Evolutionary conservation across 495 filamentous ascomycete species (phyloP).

Genomic region (Thermothielavioides terrestris): DNA sequence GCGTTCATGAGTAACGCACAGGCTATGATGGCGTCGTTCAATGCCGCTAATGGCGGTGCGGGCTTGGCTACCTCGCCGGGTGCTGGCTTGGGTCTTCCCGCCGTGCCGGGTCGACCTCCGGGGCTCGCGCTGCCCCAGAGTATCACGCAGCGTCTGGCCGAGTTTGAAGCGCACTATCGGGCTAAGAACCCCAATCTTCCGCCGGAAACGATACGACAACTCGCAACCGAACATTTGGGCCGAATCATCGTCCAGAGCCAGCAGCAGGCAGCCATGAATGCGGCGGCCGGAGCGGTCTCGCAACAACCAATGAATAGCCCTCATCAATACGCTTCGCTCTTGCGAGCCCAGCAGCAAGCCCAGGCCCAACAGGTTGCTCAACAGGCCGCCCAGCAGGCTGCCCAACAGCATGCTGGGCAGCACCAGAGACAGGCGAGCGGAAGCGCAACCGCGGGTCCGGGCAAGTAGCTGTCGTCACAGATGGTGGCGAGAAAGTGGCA

Average conservation of each 20-base stretch:
- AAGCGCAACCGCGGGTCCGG: conserved; percentile 30
- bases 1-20: conserved; percentile 37
- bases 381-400: conserved; percentile 14
- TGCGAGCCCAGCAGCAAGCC: conserved; percentile 57
- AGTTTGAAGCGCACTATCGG: conserved; percentile 29
- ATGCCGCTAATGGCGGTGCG: conserved; percentile 27
- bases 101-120: conserved; percentile 30
- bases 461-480: conserved; percentile 10
- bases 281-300: conserved; percentile 31
- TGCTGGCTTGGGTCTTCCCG: conserved; percentile 29
- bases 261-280: conserved; percentile 31
- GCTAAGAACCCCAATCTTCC: conserved; percentile 47
- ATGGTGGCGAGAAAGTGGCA: not conserved
- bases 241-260: conserved; percentile 26
- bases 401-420: conserved; percentile 18
- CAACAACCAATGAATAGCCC: conserved; percentile 34
- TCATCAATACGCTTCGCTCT: conserved; percentile 65
- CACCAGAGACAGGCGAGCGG: conserved; percentile 38
- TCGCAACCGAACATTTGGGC: conserved; percentile 51
- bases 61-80: conserved; percentile 35
- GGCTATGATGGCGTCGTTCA: conserved; percentile 38
- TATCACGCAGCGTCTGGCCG: conserved; percentile 24
- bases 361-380: conserved; percentile 22
- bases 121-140: conserved; percentile 19
- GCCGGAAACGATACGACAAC: conserved; percentile 49